phyloP scores from a whole-genome alignment of 495 filamentous ascomycete genomes.

The Chaetomium cochliodes region DNA sequence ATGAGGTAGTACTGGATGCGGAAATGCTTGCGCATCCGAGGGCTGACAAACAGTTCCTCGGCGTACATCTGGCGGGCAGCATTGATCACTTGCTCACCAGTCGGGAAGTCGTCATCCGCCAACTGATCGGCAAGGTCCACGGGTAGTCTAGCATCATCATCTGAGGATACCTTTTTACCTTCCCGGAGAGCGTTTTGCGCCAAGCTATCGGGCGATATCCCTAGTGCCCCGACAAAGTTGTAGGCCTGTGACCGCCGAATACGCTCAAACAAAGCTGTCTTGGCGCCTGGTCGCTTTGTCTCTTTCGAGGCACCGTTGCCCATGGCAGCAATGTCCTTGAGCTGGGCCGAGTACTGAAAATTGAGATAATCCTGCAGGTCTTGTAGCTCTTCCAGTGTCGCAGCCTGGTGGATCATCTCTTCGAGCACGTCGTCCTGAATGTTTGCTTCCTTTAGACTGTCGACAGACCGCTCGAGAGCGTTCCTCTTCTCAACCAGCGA shows the following conservation, averaged over 20 bases:
- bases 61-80: slow-evolving; percentile 84
- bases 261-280: slow-evolving; percentile 73
- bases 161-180: slow-evolving; percentile 73
- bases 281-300: slow-evolving; percentile 72
- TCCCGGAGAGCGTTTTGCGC: slow-evolving; percentile 79
- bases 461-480: slow-evolving; percentile 71
- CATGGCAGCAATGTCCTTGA: slow-evolving; percentile 68
- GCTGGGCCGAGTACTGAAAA: slow-evolving; percentile 82
- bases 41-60: slow-evolving; percentile 85
- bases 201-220: slow-evolving; percentile 83
- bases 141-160: slow-evolving; percentile 72
- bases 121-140: slow-evolving; percentile 81
- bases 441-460: slow-evolving; percentile 61
- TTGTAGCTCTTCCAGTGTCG: slow-evolving; percentile 88
- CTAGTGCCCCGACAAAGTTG: slow-evolving; percentile 80
- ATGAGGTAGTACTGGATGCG: slow-evolving; percentile 76
- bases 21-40: slow-evolving; percentile 85
- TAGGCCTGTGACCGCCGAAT: slow-evolving; percentile 77
- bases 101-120: slow-evolving; percentile 69
- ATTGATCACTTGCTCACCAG: slow-evolving; percentile 68
- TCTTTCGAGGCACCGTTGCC: slow-evolving; percentile 51
- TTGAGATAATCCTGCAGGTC: slow-evolving; percentile 96
- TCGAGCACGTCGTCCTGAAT: slow-evolving; percentile 66
- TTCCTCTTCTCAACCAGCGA: slow-evolving; percentile 87
- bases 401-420: slow-evolving; percentile 71